Conservation (phyloP, 176 grass and related monocot species). For the Urochloa ruziziensis region DNA sequence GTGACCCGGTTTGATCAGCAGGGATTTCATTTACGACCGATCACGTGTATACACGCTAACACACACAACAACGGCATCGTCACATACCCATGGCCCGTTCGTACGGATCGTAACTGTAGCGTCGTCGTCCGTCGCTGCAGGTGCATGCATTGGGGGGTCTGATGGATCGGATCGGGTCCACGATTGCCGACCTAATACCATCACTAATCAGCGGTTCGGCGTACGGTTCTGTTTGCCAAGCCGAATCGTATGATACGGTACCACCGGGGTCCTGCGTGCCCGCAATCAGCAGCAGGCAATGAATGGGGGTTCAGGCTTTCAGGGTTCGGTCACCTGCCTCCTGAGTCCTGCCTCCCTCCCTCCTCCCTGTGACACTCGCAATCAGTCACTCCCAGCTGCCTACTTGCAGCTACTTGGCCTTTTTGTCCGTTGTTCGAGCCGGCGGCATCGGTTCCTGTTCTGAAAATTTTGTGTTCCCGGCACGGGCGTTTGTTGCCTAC, state of each 20-base stretch:
- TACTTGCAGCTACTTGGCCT: neutral
- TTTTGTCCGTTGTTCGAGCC: neutral
- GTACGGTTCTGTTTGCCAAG: neutral
- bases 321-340: neutral
- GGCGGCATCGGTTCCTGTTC: constrained; percentile 11
- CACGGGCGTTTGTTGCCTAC: constrained; percentile 36
- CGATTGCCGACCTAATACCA: neutral
- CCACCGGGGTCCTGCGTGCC: neutral
- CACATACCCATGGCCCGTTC: neutral
- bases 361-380: neutral
- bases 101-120: neutral
- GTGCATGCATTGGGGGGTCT: neutral
- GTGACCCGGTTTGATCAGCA: neutral
- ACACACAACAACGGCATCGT: too few relatives aligned
- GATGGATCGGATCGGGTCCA: neutral
- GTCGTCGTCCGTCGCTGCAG: neutral
- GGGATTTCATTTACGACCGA: neutral
- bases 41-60: too few relatives aligned
- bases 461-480: neutral
- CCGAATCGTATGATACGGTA: neutral
- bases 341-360: neutral
- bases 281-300: neutral
- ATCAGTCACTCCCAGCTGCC: neutral
- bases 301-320: neutral
- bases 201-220: neutral